Evolutionary conservation across 192 early-diverging fungal species (phyloP), one percentile per base, ranked within the genome.

Genomic region (Coemansia aciculifera): DNA sequence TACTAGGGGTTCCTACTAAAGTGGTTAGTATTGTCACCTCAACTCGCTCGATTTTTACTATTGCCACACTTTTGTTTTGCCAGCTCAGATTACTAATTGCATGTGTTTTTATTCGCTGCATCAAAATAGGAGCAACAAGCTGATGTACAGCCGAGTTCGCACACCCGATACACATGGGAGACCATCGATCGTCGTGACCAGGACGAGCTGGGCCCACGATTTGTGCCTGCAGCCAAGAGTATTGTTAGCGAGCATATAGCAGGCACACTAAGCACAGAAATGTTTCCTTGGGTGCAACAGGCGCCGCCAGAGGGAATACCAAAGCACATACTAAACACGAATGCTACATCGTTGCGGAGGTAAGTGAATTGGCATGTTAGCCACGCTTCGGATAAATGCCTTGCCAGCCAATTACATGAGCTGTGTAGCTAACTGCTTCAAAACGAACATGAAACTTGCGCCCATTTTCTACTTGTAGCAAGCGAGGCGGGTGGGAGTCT

Each of bases 211-310:
- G 34, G 56, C 29, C n/a, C 80, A 0, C 59, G 69, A 9, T 65
- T 83, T 66, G 66, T 40, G 15, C 75, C 80, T 24, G 80, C 80
- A 11, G 75, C 78, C 5, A 66, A 78, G 40, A 63, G 69, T 1
- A 69, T 83, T 44, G 31, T 83, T 23, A 43, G 54, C 31, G 75
- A 68, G 21, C 77, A 79, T 1, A 10, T 79, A 17, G 32, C 21
- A 2, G 64, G 54, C 2, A 59, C 66, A 10, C 69, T 83, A 10
- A 44, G 48, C 59, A 51, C 59, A 8, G 61, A 73, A 0, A 21
- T 75, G 72, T 78, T 83, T 64, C 80, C 80, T 2, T 83, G 80
- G 80, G 63, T 62, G 32, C 43, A 63, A 44, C 59, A 77, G 37
- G 66, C 40, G 27, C 72, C 72, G 5, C 68, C 69, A 6, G 69